Evolutionary conservation across 495 filamentous ascomycete genomes (phyloP).

Genomic region (Podospora fimiseda): DNA sequence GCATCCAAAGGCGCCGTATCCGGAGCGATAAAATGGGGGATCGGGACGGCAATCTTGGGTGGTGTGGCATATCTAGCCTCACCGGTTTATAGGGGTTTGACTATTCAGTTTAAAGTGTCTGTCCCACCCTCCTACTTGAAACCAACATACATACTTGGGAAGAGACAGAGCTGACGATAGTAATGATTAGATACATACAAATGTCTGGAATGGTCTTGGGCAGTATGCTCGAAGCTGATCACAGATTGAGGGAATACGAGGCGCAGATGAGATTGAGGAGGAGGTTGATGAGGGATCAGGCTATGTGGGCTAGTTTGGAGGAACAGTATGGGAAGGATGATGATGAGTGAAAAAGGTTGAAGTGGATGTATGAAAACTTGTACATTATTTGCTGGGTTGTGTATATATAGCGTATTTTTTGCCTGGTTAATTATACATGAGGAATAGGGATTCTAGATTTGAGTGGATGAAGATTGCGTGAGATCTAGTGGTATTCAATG

Average conservation of each 20-base stretch:
- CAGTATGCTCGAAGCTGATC: conserved; percentile 77
- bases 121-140: too few relatives aligned
- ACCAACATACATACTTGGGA: too few relatives aligned
- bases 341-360: too few relatives aligned
- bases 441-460: too few relatives aligned
- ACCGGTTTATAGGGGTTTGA: conserved; percentile 74
- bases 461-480: too few relatives aligned
- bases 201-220: conserved; percentile 84
- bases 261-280: conserved; percentile 56
- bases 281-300: conserved; percentile 54
- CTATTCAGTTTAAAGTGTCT: conserved; percentile 88
- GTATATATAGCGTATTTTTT: too few relatives aligned
- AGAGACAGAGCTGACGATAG: too few relatives aligned
- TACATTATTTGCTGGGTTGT: too few relatives aligned
- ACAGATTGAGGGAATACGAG: conserved; percentile 63
- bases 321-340: conserved; percentile 33
- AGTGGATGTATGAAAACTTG: too few relatives aligned
- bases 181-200: conserved; percentile 61
- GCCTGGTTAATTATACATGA: too few relatives aligned
- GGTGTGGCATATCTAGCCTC: conserved; percentile 52
- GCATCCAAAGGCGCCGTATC: conserved; percentile 52
- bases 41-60: conserved; percentile 50
- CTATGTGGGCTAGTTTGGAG: conserved; percentile 52
- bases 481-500: too few relatives aligned
- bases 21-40: conserved; percentile 63